A percentile compares a stretch with the other conserved stretches of the same genome.
Evolutionary conservation across 768 basidiomycete genomes (phyloP).

Genomic region (Hypholoma fasciculare): DNA sequence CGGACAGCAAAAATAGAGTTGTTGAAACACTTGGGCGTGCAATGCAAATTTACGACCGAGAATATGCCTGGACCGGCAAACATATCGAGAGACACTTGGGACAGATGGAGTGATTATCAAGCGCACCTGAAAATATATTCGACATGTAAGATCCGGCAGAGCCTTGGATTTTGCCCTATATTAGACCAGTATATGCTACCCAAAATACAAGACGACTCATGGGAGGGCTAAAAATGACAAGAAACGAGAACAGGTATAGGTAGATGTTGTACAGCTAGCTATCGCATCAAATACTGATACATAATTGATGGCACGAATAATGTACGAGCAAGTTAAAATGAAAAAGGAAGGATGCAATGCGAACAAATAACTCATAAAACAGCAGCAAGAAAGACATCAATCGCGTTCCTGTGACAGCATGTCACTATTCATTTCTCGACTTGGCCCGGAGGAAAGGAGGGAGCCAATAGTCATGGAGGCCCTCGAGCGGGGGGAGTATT

Average conservation of each 20-base stretch:
- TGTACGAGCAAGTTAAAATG: slow-evolving; percentile 5
- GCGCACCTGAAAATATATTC: neutral
- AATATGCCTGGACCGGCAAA: slow-evolving; percentile 1
- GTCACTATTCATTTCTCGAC: slow-evolving; percentile 37
- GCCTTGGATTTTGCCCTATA: neutral
- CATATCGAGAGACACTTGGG: neutral
- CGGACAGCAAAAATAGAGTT: slow-evolving; percentile 1
- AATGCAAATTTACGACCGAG: neutral
- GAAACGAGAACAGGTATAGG: slow-evolving; percentile 2
- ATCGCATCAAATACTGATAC: slow-evolving; percentile 13
- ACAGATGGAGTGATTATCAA: neutral
- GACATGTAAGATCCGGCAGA: neutral
- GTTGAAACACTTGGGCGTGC: neutral
- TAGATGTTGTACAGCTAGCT: slow-evolving; percentile 14
- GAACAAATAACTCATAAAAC: slow-evolving; percentile 5
- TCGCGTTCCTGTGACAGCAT: slow-evolving; percentile 27
- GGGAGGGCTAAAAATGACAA: neutral
- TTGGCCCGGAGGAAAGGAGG: slow-evolving; percentile 52
- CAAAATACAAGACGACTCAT: neutral
- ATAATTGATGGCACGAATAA: slow-evolving; percentile 5
- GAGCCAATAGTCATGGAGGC: slow-evolving; percentile 83
- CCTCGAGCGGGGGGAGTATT: slow-evolving; percentile 69
- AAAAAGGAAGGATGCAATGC: slow-evolving; percentile 2
- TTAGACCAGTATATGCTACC: slow-evolving; percentile 4
- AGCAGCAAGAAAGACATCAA: slow-evolving; percentile 18